phyloP scores from a whole-genome alignment of 2,329 filamentous ascomycete genomes.

The Colletotrichum coccodes region DNA sequence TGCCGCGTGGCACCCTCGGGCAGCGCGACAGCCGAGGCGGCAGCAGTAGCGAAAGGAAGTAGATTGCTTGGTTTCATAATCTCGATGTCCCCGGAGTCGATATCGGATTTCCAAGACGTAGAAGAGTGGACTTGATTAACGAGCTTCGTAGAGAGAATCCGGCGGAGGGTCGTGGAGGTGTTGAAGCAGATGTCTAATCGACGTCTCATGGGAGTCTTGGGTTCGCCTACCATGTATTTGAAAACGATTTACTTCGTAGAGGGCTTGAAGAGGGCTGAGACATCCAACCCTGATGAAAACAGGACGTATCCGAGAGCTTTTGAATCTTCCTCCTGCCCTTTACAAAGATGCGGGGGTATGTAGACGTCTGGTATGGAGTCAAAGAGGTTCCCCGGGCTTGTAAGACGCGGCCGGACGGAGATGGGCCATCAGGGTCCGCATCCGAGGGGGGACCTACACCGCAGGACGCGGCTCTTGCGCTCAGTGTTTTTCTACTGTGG shows the following conservation, averaged over 20 bases:
- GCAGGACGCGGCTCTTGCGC: neutral
- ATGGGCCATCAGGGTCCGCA: conserved; percentile 26
- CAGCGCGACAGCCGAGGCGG: neutral
- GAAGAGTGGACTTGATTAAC: neutral
- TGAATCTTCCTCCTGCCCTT: neutral
- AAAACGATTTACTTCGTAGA: neutral
- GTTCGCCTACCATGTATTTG: neutral
- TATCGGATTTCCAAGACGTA: neutral
- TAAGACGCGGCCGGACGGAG: neutral
- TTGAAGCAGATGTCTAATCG: neutral
- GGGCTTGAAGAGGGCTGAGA: neutral
- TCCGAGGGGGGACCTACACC: neutral
- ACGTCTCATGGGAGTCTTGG: neutral
- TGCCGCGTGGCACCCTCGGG: neutral
- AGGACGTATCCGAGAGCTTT: neutral
- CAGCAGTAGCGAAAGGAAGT: neutral
- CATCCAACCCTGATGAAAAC: neutral
- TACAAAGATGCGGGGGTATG: neutral
- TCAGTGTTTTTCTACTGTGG: neutral
- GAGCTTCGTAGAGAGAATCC: neutral
- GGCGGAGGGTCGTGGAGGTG: neutral
- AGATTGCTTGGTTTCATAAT: conserved; percentile 5
- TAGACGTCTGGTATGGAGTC: neutral
- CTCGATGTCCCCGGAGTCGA: neutral
- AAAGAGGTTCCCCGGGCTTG: neutral